These are phyloP conservation scores for Corylus heterophylla DNA, from an alignment of 306 rosid species.

Conservation along the genomic window DNA sequence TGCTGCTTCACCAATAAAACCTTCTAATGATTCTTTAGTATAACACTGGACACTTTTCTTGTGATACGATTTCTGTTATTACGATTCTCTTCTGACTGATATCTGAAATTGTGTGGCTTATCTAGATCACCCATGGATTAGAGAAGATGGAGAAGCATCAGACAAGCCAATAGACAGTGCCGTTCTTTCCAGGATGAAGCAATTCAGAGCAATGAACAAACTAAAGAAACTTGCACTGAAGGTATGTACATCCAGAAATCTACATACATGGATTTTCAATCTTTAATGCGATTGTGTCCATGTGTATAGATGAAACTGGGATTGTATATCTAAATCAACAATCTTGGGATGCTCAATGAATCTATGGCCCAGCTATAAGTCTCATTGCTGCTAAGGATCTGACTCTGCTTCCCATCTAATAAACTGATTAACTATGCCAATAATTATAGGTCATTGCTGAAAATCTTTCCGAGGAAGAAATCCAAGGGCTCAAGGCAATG, in stretches of 20 bases:
- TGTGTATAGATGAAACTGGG: background rate
- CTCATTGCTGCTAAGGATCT: background rate
- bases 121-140: slow-evolving; percentile 90
- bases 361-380: background rate
- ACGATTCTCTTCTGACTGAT: slow-evolving; percentile 27
- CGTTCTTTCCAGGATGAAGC: slow-evolving; percentile 92
- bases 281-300: background rate
- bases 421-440: background rate
- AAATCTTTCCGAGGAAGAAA: slow-evolving; percentile 85
- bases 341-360: background rate
- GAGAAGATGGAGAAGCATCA: slow-evolving; percentile 87
- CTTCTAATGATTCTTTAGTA: background rate
- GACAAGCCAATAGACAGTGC: slow-evolving; percentile 94
- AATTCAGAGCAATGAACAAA: slow-evolving; percentile 92
- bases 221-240: slow-evolving; percentile 86
- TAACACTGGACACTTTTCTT: background rate
- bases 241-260: slow-evolving; percentile 13
- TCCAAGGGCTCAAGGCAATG: slow-evolving; percentile 87
- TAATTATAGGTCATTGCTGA: slow-evolving; percentile 77
- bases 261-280: background rate
- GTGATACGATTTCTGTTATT: background rate
- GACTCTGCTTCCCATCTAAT: slow-evolving; percentile 10
- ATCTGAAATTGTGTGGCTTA: slow-evolving; percentile 29
- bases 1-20: slow-evolving; percentile 1
- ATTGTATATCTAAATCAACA: background rate